A percentile compares a stretch with the other conserved stretches of the same genome.
Evolutionary conservation across 192 early-diverging fungal species (phyloP).

Genomic region (Linnemannia exigua): DNA sequence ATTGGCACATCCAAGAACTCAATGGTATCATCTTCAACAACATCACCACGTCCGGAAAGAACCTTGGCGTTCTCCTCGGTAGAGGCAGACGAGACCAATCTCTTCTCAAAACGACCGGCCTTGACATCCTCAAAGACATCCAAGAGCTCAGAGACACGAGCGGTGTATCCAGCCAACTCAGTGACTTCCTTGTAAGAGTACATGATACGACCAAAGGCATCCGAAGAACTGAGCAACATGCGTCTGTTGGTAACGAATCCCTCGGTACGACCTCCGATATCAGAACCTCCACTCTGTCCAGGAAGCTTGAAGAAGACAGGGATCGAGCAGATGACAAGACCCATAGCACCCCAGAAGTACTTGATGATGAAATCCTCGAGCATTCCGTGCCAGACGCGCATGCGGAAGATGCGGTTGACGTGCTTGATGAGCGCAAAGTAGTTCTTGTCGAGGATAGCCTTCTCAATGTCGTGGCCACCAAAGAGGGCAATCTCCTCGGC

Average conservation of each 20-base stretch:
- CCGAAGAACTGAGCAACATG: constrained; percentile 80
- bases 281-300: constrained; percentile 49
- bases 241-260: constrained; percentile 86
- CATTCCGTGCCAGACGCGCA: constrained; percentile 94
- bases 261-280: constrained; percentile 68
- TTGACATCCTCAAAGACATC: constrained; percentile 91
- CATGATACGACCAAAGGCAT: constrained; percentile 89
- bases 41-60: constrained; percentile 73
- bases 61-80: constrained; percentile 68
- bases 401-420: constrained; percentile 86
- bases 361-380: constrained; percentile 99
- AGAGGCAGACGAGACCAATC: constrained; percentile 69
- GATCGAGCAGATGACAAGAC: constrained; percentile 86
- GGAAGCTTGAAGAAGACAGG: constrained; percentile 82
- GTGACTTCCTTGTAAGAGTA: constrained; percentile 96
- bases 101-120: constrained; percentile 83
- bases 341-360: constrained; percentile 97
- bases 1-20: constrained; percentile 94
- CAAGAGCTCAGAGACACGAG: constrained; percentile 87
- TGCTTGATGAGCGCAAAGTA: constrained; percentile 89
- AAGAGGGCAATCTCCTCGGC: constrained; percentile 97
- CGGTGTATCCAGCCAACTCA: constrained; percentile 95
- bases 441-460: constrained; percentile 80
- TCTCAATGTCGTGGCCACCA: constrained; percentile 87
- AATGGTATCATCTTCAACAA: constrained; percentile 85